phyloP scores from a whole-genome alignment of 2,329 filamentous ascomycete species.

The Epichloe bromicola region DNA sequence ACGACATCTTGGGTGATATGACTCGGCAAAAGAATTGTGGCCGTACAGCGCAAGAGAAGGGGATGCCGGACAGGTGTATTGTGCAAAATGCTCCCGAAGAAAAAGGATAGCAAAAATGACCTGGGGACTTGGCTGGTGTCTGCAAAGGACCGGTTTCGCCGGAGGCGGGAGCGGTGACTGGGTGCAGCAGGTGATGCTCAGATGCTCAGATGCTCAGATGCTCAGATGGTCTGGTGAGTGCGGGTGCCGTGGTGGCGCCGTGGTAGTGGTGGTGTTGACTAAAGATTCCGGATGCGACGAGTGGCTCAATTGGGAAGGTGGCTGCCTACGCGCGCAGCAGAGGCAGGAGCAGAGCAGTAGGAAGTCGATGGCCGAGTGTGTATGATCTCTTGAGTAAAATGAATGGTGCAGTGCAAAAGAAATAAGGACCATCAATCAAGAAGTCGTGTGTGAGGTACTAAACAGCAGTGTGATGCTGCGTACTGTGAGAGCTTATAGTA shows the following conservation, averaged over 20 bases:
- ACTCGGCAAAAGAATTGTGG: background rate
- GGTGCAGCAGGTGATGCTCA: background rate
- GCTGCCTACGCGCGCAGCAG: background rate
- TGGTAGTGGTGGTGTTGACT: conserved; percentile 3
- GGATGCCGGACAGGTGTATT: background rate
- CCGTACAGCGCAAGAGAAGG: conserved; percentile 1
- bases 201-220: too few relatives aligned
- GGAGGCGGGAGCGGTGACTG: background rate
- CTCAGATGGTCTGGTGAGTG: background rate
- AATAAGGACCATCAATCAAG: background rate
- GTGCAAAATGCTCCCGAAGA: background rate
- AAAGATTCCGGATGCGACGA: background rate
- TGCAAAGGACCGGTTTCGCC: background rate
- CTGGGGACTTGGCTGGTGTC: background rate
- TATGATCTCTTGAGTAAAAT: background rate
- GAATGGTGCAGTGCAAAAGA: background rate
- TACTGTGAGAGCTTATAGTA: background rate
- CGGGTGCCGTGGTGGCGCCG: background rate
- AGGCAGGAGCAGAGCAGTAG: background rate
- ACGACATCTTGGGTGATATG: conserved; percentile 29
- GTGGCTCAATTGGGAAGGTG: conserved; percentile 10
- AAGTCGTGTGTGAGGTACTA: background rate
- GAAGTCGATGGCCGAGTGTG: background rate
- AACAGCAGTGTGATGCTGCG: background rate
- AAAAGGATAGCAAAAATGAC: background rate